Conservation (phyloP, 805 yeast genomes). For the Ogataea henricii region DNA sequence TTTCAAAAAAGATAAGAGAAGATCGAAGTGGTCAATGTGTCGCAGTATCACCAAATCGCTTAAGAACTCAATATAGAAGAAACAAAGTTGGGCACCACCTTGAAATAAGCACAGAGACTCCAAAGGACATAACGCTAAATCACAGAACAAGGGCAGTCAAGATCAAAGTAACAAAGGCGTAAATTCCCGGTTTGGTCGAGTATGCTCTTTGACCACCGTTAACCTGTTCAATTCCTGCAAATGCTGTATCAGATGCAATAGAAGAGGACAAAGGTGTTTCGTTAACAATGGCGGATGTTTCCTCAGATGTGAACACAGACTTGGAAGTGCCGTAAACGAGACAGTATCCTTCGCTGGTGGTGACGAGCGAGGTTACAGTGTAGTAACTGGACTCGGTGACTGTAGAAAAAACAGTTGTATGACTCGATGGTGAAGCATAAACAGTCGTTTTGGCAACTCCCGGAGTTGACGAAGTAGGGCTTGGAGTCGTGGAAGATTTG, state of each 20-base stretch:
- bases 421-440: conserved; percentile 1
- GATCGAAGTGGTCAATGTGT: background rate
- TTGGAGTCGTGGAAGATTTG: background rate
- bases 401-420: conserved; percentile 2
- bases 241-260: background rate
- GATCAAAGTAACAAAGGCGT: background rate
- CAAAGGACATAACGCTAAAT: background rate
- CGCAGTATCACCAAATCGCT: no score
- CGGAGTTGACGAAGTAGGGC: background rate
- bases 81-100: background rate
- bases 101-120: background rate
- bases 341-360: conserved; percentile 8
- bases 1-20: background rate
- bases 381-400: conserved; percentile 7
- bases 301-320: background rate
- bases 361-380: conserved; percentile 11
- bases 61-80: no score
- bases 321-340: conserved; percentile 6
- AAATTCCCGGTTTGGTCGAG: background rate
- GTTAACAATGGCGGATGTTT: background rate
- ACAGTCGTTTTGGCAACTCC: conserved; percentile 3
- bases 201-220: background rate
- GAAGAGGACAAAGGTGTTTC: background rate
- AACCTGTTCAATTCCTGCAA: conserved; percentile 1
- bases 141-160: background rate